A percentile compares a stretch with the other conserved stretches of the same genome.
phyloP scores from a whole-genome alignment of 352 stramenopile species.

The Phytophthora idaei region DNA sequence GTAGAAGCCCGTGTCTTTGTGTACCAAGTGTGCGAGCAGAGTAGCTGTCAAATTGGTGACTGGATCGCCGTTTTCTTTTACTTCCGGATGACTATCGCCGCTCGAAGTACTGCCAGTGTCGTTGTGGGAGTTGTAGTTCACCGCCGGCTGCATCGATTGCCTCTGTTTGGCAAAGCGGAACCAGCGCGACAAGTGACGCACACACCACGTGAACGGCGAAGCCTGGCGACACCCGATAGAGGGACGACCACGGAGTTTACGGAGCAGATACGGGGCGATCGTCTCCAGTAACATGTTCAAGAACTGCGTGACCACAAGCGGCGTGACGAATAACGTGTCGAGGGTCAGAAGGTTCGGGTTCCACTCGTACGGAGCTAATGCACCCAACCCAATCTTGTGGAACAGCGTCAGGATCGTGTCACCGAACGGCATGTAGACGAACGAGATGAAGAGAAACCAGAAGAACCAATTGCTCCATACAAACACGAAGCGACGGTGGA shows the following conservation, averaged over 20 bases:
- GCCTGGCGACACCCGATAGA: slow-evolving; percentile 67
- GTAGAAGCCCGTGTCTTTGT: slow-evolving; percentile 70
- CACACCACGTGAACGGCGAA: slow-evolving; percentile 64
- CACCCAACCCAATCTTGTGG: slow-evolving; percentile 49
- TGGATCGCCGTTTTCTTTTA: slow-evolving; percentile 27
- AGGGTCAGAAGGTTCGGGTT: slow-evolving; percentile 76
- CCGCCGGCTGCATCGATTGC: slow-evolving; percentile 16
- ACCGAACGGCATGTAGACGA: slow-evolving; percentile 90
- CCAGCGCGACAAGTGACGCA: slow-evolving; percentile 42
- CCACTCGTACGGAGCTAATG: slow-evolving; percentile 74
- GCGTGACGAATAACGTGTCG: slow-evolving; percentile 89
- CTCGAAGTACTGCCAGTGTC: slow-evolving; percentile 13
- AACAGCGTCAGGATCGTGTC: slow-evolving; percentile 68
- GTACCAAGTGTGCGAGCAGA: slow-evolving; percentile 67
- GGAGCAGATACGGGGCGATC: slow-evolving; percentile 83
- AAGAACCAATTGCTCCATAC: slow-evolving; percentile 94
- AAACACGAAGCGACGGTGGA: slow-evolving; percentile 89
- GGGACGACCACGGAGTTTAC: slow-evolving; percentile 74
- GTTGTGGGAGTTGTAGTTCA: slow-evolving; percentile 17
- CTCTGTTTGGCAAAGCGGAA: slow-evolving; percentile 41
- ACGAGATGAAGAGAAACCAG: slow-evolving; percentile 90
- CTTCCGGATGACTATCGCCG: slow-evolving; percentile 8
- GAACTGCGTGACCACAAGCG: slow-evolving; percentile 88
- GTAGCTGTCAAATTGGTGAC: slow-evolving; percentile 63
- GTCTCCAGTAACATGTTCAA: slow-evolving; percentile 90